Conservation (phyloP, 257 asterid genomes). For the Mitragyna speciosa region DNA sequence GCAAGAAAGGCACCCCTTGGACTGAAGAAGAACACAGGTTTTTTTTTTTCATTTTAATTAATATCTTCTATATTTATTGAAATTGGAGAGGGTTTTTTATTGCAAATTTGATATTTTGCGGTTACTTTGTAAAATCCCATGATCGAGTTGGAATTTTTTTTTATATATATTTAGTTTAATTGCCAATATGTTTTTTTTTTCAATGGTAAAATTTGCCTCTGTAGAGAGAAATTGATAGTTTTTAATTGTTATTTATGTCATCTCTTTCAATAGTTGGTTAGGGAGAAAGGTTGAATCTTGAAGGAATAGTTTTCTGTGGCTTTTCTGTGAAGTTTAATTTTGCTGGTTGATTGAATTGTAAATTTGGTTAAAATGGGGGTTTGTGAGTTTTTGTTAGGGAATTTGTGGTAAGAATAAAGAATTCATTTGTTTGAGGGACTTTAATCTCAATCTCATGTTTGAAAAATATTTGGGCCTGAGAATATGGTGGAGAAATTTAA, state of each 20-base stretch:
- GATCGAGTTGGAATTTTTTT: not conserved
- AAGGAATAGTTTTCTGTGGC: not conserved
- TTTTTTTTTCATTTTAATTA: not conserved
- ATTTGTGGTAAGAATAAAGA: not conserved
- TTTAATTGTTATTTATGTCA: not conserved
- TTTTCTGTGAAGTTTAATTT: not conserved
- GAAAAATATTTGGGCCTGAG: not conserved
- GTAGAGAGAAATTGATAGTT: not conserved
- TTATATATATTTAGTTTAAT: not conserved
- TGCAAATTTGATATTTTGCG: not conserved
- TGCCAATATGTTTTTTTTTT: not conserved
- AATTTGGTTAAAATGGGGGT: not conserved
- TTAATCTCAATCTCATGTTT: not conserved
- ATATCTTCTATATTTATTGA: not conserved
- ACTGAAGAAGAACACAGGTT: conserved; percentile 83
- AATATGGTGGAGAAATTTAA: not conserved
- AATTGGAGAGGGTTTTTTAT: not conserved
- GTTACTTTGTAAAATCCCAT: not conserved
- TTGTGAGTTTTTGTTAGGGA: not conserved
- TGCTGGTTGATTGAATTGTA: not conserved
- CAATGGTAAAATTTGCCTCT: not conserved
- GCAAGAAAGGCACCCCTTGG: conserved; percentile 86
- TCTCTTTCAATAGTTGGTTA: not conserved
- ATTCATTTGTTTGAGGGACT: not conserved
- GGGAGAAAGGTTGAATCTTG: not conserved